Percentiles rank a stretch among this genome's conserved stretches.
phyloP scores from a whole-genome alignment of 257 asterid genomes.

The Pogostemon cablin region DNA sequence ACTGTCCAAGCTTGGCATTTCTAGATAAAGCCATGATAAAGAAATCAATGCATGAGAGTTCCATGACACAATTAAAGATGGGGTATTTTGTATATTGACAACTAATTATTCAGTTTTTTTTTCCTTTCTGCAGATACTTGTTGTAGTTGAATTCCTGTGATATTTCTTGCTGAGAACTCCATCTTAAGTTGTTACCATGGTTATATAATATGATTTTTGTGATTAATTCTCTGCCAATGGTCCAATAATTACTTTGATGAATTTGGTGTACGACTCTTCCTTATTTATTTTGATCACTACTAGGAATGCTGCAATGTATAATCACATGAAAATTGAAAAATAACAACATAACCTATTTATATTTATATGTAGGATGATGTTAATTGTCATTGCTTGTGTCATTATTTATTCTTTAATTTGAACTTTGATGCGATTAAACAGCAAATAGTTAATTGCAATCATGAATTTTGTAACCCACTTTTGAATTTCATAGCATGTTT shows the following conservation, averaged over 20 bases:
- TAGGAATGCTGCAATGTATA: not conserved
- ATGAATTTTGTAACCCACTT: no score
- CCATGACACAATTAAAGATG: not conserved
- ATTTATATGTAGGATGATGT: not conserved
- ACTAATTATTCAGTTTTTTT: no score
- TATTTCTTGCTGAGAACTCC: not conserved
- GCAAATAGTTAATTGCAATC: not conserved
- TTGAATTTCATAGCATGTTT: not conserved
- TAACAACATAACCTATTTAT: not conserved
- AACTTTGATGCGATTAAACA: not conserved
- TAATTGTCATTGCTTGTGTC: not conserved
- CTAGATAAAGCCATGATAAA: not conserved
- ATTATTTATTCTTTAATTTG: not conserved
- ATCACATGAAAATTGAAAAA: not conserved
- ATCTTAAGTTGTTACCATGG: not conserved
- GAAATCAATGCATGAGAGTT: not conserved
- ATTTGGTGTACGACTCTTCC: not conserved
- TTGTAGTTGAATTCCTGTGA: not conserved
- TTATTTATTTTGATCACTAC: not conserved
- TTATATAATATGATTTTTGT: not conserved
- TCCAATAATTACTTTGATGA: not conserved
- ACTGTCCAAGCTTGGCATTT: not conserved
- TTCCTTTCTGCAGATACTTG: no score
- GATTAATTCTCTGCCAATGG: not conserved
- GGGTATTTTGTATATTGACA: no score